phyloP scores from a whole-genome alignment of 257 asterid genomes.

The Solanum verrucosum region DNA sequence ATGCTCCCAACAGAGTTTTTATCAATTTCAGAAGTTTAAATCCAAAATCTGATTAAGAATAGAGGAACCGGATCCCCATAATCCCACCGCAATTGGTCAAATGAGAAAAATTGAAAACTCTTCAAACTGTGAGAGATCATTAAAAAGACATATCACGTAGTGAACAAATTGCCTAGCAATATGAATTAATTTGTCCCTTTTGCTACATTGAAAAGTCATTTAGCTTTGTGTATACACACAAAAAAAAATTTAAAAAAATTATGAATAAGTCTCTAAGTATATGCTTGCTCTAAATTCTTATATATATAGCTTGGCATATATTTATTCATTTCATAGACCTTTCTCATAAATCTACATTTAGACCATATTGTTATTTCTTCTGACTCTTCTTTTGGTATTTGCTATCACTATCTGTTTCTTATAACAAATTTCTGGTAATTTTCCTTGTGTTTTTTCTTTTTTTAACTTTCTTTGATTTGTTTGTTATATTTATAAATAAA shows the following conservation, averaged over 20 bases:
- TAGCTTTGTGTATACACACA: not conserved
- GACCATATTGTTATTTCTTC: not conserved
- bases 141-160: not conserved
- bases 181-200: not conserved
- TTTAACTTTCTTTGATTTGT: not conserved
- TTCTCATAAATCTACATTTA: not conserved
- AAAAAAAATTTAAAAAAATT: not conserved
- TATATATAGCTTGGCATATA: not conserved
- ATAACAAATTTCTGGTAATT: not conserved
- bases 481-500: not conserved
- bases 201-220: not conserved
- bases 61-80: fast-evolving
- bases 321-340: not conserved
- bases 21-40: not conserved
- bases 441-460: not conserved
- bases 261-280: not conserved
- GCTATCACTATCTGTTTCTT: not conserved
- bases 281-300: not conserved
- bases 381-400: not conserved
- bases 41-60: not conserved
- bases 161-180: not conserved
- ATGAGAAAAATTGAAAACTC: not conserved
- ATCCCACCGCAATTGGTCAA: not conserved
- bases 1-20: not conserved
- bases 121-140: not conserved